Evolutionary conservation across 2,329 filamentous ascomycete genomes (phyloP), one percentile per base, ranked within the genome.

Genomic region (Aspergillus fischeri): DNA sequence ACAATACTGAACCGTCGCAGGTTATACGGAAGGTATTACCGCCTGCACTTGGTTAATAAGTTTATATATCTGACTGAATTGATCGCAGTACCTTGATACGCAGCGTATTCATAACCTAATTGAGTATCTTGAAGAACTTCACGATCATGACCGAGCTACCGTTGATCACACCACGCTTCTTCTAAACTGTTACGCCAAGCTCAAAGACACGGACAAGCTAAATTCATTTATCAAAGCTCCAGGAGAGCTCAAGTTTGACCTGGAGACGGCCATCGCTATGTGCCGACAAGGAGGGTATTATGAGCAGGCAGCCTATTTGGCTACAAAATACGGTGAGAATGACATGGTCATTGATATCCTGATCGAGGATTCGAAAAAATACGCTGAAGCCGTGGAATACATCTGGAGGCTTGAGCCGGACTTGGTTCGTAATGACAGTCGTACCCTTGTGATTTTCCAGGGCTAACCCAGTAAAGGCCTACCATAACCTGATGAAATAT

Each of bases 101-200:
- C 94, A 99, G 81, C 85, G 92, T 60, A 97, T 99, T 75, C 92
- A 97, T 67, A 99, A 97, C 70, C 80, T 99, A 28, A 97, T 99
- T 55, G 91, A 96, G 70, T 99, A 97, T 68, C 81, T 99, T 2
- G 95, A 99, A 75, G 92, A 99, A 73, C 80, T 99, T 17, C 94
- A 99, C 68, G 92, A 97, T 61, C 91, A 95, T 67, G 87, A 93
- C 68, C 93, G 88, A 70, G 95, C 94, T 0, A 97, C 93, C 2
- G 88, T 92, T 1, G 94, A 99, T 64, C 94, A 99, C 66, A 99
- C 94, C 0, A 99, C 94, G 0, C 78, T 99, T 10, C 81, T 99
- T 0, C 78, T 99, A 47, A 99, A 99, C 71, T 99, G 94, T 75
- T 99, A 99, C 70, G 94, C 94, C 0, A 99, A 99, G 70, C 79